Base-by-base conservation (phyloP, 2,329 filamentous ascomycete species). In the Dichotomopilus funicola region DNA sequence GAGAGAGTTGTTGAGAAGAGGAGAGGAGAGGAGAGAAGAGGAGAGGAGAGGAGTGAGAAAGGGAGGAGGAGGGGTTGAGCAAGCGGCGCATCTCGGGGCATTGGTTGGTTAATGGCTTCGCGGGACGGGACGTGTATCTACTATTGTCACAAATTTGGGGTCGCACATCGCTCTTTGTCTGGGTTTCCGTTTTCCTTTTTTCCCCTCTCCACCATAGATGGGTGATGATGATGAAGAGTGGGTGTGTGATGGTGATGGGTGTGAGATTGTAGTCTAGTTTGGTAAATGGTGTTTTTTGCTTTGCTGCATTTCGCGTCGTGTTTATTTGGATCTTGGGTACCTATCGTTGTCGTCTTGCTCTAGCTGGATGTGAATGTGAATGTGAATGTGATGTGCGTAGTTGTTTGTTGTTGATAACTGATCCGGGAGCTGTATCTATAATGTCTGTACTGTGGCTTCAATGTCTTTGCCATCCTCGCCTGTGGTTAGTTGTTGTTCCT, bases 91-190 rank as follows among this genome's bases (percentile, higher is more conserved):
- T 62, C 60, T 56, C 53, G 56, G 56, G 55, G 59, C 19, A 27
- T 53, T 41, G 59, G 56, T 55, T 56, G 58, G 60, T 58, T 65
- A 64, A 66, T 64, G 62, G 61, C 43, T 61, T 66, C 60, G 60
- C 61, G 66, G 61, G 62, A 68, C 66, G 70, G 71, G 13, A 72
- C 71, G 71, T 77, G 76, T 27, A 27, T 27, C 19, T 79, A 79
- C 72, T 78, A 75, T 77, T 78, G 71, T 76, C 69, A 70, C 70
- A 73, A 27, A 27, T 27, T 72, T 71, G 70, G 67, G 70, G 57
- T 61, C 68, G 68, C 67, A 71, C 58, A 73, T 71, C 65, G 67
- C 66, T 68, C 67, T 64, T 62, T 63, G 66, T 67, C 70, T 58
- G 57, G 53, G 61, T 66, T 56, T 64, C 70, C 19, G 19, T 27